phyloP scores from a whole-genome alignment of 192 early-diverging fungal genomes.

The Dimargaris cristalligena region DNA sequence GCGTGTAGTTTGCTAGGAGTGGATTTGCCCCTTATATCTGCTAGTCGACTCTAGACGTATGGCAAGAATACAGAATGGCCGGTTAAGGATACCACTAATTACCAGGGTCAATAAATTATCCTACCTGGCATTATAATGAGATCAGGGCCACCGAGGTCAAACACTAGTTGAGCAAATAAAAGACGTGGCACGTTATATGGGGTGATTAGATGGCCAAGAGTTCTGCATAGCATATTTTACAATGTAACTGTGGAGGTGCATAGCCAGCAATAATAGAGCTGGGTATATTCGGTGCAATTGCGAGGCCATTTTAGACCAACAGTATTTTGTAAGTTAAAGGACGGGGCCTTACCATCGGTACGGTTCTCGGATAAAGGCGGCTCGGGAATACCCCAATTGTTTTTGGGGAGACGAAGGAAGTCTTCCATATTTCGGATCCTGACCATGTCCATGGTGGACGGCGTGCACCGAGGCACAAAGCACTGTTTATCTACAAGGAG shows the following conservation, averaged over 20 bases:
- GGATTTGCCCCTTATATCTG: no score
- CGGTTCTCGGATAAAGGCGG: slow-evolving; percentile 13
- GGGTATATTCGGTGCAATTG: neutral
- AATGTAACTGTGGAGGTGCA: neutral
- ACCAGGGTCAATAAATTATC: neutral
- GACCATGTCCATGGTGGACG: slow-evolving; percentile 18
- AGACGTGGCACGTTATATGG: neutral
- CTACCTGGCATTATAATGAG: slow-evolving; percentile 22
- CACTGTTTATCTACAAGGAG: neutral
- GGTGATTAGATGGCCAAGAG: neutral
- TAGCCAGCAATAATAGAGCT: neutral
- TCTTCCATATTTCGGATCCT: slow-evolving; percentile 14
- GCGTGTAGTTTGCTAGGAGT: neutral
- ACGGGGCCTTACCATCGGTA: slow-evolving; percentile 17
- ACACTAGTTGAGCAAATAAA: neutral
- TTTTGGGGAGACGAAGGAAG: slow-evolving; percentile 17
- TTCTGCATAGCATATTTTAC: neutral
- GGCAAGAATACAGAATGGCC: neutral
- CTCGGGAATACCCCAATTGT: slow-evolving; percentile 23
- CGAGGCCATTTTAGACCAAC: neutral
- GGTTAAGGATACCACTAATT: neutral
- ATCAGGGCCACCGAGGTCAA: slow-evolving; percentile 16
- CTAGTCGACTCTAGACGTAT: neutral
- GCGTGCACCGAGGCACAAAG: slow-evolving; percentile 4
- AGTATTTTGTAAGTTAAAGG: no score